These are phyloP conservation scores for Volvox reticuliferus DNA, from an alignment of 139 green algal genomes.

Conservation along the genomic window DNA sequence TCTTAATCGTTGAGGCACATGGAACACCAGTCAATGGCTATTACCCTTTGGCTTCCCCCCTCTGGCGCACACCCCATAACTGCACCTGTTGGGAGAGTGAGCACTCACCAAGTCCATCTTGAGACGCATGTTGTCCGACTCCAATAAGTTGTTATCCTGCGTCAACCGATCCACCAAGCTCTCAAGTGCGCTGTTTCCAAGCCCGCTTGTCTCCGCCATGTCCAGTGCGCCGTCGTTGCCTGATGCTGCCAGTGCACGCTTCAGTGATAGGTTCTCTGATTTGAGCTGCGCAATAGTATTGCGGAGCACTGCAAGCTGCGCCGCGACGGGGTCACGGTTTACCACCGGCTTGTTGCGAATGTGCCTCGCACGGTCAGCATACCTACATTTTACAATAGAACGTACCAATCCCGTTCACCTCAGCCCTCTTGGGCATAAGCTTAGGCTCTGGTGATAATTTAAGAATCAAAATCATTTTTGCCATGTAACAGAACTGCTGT, in stretches of 20 bases:
- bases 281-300: slow-evolving; percentile 76
- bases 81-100: too few relatives aligned
- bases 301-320: slow-evolving; percentile 82
- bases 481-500: too few relatives aligned
- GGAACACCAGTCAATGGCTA: too few relatives aligned
- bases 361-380: slow-evolving; percentile 89
- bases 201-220: background rate
- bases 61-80: too few relatives aligned
- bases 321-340: slow-evolving; percentile 89
- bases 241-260: slow-evolving; percentile 38
- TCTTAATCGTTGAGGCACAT: too few relatives aligned
- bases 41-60: too few relatives aligned
- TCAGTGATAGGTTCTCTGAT: slow-evolving; percentile 63
- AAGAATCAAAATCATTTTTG: too few relatives aligned
- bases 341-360: slow-evolving; percentile 98
- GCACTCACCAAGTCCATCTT: slow-evolving; percentile 74
- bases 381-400: slow-evolving; percentile 56
- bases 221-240: slow-evolving; percentile 15
- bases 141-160: slow-evolving; percentile 63
- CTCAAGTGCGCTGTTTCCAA: slow-evolving; percentile 27
- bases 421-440: too few relatives aligned
- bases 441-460: too few relatives aligned
- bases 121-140: slow-evolving; percentile 72
- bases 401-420: too few relatives aligned
- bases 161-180: slow-evolving; percentile 70